phyloP scores from a whole-genome alignment of 1,284 basidiomycete genomes.

The Melampsora americana region DNA sequence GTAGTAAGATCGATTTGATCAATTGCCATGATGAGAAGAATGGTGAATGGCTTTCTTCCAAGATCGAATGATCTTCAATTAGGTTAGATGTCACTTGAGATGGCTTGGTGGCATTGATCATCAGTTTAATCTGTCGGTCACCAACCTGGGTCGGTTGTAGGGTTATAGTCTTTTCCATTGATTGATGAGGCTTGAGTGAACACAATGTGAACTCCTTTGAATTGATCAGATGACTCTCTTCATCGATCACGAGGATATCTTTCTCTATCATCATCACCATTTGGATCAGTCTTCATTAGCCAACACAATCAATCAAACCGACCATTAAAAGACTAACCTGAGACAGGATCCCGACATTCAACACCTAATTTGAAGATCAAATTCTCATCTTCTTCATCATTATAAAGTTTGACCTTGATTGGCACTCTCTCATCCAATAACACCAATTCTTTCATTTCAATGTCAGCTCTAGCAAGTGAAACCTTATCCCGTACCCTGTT shows the following conservation, averaged over 20 bases:
- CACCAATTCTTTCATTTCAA: not conserved
- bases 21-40: not conserved
- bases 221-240: not conserved
- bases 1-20: not conserved
- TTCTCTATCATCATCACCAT: not conserved
- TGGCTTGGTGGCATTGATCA: not conserved
- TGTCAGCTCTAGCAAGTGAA: conserved; percentile 8
- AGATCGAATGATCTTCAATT: not conserved
- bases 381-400: not conserved
- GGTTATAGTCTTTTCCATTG: not conserved
- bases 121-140: not conserved
- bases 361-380: not conserved
- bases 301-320: too few relatives aligned
- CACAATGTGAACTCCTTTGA: not conserved
- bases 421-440: not conserved
- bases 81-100: not conserved
- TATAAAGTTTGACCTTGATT: not conserved
- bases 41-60: not conserved
- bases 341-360: not conserved
- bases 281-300: too few relatives aligned
- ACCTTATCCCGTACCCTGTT: conserved; percentile 1
- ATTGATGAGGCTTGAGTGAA: not conserved
- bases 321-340: not conserved
- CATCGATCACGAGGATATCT: not conserved
- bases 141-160: not conserved